Percentiles rank a stretch among this genome's conserved stretches.
Conservation (phyloP, 768 basidiomycete genomes). For the Suillus subalutaceus region DNA sequence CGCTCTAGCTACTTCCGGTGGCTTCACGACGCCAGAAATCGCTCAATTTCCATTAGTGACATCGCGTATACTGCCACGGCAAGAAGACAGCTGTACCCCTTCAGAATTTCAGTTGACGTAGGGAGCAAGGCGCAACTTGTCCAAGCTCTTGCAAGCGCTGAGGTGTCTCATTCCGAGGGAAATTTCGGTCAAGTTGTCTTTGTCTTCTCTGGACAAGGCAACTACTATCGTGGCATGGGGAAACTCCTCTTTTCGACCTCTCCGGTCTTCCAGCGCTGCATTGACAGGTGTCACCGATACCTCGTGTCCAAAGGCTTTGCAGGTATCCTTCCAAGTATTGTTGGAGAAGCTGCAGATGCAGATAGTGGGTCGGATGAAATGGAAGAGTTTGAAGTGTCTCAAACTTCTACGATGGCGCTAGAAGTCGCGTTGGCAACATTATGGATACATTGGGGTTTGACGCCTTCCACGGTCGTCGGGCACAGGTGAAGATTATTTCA, state of each 20-base stretch:
- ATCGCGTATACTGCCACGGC: constrained; percentile 72
- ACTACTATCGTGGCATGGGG: constrained; percentile 71
- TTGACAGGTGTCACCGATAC: constrained; percentile 61
- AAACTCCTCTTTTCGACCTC: constrained; percentile 52
- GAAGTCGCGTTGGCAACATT: constrained; percentile 64
- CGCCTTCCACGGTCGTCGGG: constrained; percentile 63
- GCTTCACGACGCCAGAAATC: constrained; percentile 39
- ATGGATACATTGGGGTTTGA: constrained; percentile 72
- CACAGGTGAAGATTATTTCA: constrained; percentile 57
- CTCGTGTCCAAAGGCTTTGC: constrained; percentile 53
- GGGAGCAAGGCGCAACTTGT: constrained; percentile 47
- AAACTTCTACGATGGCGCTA: constrained; percentile 60
- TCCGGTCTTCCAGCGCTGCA: constrained; percentile 47
- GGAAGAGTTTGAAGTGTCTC: constrained; percentile 49
- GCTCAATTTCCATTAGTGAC: constrained; percentile 42
- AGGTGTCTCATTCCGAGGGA: constrained; percentile 34
- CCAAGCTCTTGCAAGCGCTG: constrained; percentile 42
- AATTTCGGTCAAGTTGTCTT: constrained; percentile 48
- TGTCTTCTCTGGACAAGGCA: constrained; percentile 76
- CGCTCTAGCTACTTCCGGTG: constrained; percentile 50
- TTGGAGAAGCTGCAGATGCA: constrained; percentile 22
- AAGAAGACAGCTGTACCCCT: constrained; percentile 57
- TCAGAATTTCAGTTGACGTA: constrained; percentile 55
- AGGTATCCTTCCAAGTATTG: constrained; percentile 52
- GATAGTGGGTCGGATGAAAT: constrained; percentile 23